phyloP scores from a whole-genome alignment of 1,139 yeast species.

The Suhomyces coccinellae region DNA sequence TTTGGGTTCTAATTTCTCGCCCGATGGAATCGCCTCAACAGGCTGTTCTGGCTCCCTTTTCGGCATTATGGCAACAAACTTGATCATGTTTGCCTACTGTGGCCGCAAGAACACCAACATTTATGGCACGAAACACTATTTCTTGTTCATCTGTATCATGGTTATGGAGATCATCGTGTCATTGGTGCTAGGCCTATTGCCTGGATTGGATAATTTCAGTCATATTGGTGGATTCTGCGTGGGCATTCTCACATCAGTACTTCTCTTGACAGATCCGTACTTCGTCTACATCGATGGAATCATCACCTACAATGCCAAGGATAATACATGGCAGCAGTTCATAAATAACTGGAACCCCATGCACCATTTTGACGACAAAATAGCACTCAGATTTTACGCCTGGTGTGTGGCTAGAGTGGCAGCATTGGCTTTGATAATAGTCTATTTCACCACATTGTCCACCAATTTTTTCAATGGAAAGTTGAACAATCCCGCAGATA shows the following conservation, averaged over 20 bases:
- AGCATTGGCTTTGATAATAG: slow-evolving; percentile 47
- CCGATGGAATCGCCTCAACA: slow-evolving; percentile 66
- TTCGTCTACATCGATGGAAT: slow-evolving; percentile 46
- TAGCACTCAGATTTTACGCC: slow-evolving; percentile 34
- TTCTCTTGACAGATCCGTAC: slow-evolving; percentile 61
- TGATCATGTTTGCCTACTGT: slow-evolving; percentile 57
- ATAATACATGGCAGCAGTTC: slow-evolving; percentile 44
- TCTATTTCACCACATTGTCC: slow-evolving; percentile 52
- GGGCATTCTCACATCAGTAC: slow-evolving; percentile 56
- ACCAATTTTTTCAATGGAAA: slow-evolving; percentile 42
- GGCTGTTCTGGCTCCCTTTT: slow-evolving; percentile 79
- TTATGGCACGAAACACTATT: slow-evolving; percentile 45
- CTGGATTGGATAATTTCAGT: slow-evolving; percentile 75
- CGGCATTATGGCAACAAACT: slow-evolving; percentile 66
- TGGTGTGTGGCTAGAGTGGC: slow-evolving; percentile 55
- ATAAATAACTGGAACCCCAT: slow-evolving; percentile 45
- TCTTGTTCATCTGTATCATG: slow-evolving; percentile 47
- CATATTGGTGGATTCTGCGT: slow-evolving; percentile 76
- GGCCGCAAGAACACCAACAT: slow-evolving; percentile 50
- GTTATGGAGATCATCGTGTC: slow-evolving; percentile 59
- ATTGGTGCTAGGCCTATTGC: slow-evolving; percentile 65
- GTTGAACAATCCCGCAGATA: slow-evolving; percentile 16
- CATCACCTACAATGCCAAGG: slow-evolving; percentile 38
- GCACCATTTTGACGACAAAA: slow-evolving; percentile 37
- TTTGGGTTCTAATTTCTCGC: slow-evolving; percentile 71